phyloP scores from a whole-genome alignment of 352 stramenopile genomes.

The Globisporangium camurandrum region DNA sequence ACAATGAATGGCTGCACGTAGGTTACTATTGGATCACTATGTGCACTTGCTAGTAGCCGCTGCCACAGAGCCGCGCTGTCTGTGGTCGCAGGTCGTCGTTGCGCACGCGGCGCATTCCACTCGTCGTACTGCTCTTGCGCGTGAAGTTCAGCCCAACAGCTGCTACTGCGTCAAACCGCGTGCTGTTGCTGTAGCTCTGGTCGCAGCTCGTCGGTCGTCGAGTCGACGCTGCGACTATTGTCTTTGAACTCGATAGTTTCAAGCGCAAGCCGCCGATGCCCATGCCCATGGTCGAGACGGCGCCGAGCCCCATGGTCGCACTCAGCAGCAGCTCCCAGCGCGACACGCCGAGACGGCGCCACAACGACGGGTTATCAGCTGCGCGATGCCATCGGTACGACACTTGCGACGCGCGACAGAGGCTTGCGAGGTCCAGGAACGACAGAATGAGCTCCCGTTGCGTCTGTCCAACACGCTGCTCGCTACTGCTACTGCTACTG shows the following conservation, averaged over 20 bases:
- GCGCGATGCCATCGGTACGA: slow-evolving; percentile 73
- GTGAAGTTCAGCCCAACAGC: slow-evolving; percentile 2
- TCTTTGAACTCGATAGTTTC: slow-evolving; percentile 11
- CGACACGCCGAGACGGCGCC: slow-evolving; percentile 56
- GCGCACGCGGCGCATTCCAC: neutral
- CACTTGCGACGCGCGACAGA: slow-evolving; percentile 47
- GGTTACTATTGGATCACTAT: too few relatives aligned
- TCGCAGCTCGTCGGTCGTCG: slow-evolving; percentile 25
- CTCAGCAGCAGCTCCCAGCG: slow-evolving; percentile 58
- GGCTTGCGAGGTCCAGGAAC: slow-evolving; percentile 61
- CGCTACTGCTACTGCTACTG: too few relatives aligned
- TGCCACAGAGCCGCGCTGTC: slow-evolving; percentile 3
- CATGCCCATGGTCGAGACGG: slow-evolving; percentile 29
- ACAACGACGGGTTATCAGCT: slow-evolving; percentile 50
- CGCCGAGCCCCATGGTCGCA: slow-evolving; percentile 46
- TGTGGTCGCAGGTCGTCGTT: slow-evolving; percentile 6
- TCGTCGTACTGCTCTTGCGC: neutral
- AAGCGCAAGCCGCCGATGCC: slow-evolving; percentile 12
- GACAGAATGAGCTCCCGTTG: slow-evolving; percentile 50
- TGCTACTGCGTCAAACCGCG: neutral
- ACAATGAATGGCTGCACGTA: too few relatives aligned
- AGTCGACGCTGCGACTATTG: slow-evolving; percentile 2
- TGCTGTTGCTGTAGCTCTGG: slow-evolving; percentile 14
- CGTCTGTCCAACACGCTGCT: slow-evolving; percentile 28
- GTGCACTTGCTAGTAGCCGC: too few relatives aligned